Evolutionary conservation across 108 stramenopile species (phyloP).

Genomic region (Conticribra weissflogii): DNA sequence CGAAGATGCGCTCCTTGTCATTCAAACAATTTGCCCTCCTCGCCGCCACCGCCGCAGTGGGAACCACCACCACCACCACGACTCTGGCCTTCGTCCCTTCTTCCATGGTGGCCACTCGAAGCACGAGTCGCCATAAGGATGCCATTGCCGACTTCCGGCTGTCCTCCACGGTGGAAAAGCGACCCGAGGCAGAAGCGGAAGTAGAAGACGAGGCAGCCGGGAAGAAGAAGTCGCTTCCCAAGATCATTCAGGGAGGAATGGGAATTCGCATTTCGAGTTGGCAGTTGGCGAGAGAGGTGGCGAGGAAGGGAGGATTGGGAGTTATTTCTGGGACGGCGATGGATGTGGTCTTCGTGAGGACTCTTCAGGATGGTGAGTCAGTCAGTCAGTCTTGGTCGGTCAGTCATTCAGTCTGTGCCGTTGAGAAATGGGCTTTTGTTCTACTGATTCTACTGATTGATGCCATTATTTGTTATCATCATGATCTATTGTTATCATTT

Average conservation of each 20-base stretch:
- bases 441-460: background rate
- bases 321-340: slow-evolving; percentile 56
- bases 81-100: background rate
- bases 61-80: background rate
- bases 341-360: slow-evolving; percentile 52
- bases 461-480: background rate
- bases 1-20: background rate
- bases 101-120: background rate
- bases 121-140: background rate
- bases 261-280: slow-evolving; percentile 54
- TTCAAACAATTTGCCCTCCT: background rate
- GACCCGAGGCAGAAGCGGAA: background rate
- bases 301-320: slow-evolving; percentile 47
- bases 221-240: slow-evolving; percentile 14
- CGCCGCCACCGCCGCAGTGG: background rate
- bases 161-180: background rate
- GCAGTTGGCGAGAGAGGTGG: slow-evolving; percentile 53
- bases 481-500: no score
- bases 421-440: no score
- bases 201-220: background rate
- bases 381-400: no score
- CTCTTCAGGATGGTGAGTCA: slow-evolving; percentile 52
- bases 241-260: slow-evolving; percentile 58
- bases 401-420: no score
- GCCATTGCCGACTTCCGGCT: background rate